These are phyloP conservation scores for Albugo laibachii DNA, from an alignment of 352 stramenopile species.

Conservation along the genomic window DNA sequence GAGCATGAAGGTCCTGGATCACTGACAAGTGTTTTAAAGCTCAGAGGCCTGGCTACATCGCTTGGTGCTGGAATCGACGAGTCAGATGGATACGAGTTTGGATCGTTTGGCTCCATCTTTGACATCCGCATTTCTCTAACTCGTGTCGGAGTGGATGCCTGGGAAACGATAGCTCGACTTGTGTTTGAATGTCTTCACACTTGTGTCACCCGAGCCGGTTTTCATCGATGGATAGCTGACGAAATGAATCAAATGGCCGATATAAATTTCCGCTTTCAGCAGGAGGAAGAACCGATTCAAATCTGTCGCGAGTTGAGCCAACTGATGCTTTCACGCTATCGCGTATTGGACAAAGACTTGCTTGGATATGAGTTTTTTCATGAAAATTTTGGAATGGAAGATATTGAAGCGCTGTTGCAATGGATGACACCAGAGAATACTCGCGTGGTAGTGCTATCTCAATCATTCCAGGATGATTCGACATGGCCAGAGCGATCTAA, in stretches of 20 bases:
- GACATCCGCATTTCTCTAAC: slow-evolving; percentile 20
- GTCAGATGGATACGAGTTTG: slow-evolving; percentile 20
- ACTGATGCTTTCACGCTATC: slow-evolving; percentile 26
- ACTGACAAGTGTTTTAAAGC: slow-evolving; percentile 11
- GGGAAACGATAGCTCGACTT: slow-evolving; percentile 12
- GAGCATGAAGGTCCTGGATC: slow-evolving; percentile 18
- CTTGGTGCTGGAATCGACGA: slow-evolving; percentile 18
- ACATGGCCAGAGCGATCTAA: neutral
- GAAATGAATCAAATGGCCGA: slow-evolving; percentile 13
- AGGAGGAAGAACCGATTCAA: slow-evolving; percentile 10
- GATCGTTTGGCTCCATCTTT: slow-evolving; percentile 18
- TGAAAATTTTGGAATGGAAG: slow-evolving; percentile 17
- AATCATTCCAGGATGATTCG: slow-evolving; percentile 15
- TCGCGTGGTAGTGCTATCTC: slow-evolving; percentile 34
- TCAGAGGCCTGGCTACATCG: slow-evolving; percentile 14
- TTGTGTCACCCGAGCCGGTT: neutral
- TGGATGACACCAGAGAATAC: slow-evolving; percentile 29
- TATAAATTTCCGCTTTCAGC: slow-evolving; percentile 17
- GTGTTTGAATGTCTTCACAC: slow-evolving; percentile 13
- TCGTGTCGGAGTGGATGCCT: slow-evolving; percentile 11
- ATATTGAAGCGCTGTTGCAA: slow-evolving; percentile 13
- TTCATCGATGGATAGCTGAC: slow-evolving; percentile 14
- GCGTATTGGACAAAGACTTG: slow-evolving; percentile 21
- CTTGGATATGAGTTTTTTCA: slow-evolving; percentile 35
- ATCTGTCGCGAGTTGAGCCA: slow-evolving; percentile 29